phyloP scores from a whole-genome alignment of 2,329 filamentous ascomycete species.

The Aspergillus ochraceoroseus region DNA sequence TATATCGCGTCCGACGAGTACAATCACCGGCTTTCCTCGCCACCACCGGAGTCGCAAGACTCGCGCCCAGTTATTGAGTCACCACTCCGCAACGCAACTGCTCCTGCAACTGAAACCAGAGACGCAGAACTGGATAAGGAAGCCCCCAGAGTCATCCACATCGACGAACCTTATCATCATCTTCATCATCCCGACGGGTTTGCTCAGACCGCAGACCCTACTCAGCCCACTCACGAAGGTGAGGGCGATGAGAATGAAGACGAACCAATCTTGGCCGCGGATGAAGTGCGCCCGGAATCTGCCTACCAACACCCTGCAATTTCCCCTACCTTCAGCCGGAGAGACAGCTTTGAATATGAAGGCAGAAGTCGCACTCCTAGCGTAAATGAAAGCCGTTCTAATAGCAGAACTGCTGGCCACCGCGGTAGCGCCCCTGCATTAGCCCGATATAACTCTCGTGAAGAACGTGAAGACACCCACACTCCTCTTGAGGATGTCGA shows the following conservation, averaged over 20 bases:
- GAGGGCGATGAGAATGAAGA: slow-evolving; percentile 56
- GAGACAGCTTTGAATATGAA: slow-evolving; percentile 54
- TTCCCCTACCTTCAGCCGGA: slow-evolving; percentile 64
- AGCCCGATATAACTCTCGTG: slow-evolving; percentile 52
- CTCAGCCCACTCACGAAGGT: slow-evolving; percentile 46
- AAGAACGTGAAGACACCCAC: slow-evolving; percentile 49
- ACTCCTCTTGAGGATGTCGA: slow-evolving; percentile 81
- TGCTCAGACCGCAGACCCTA: slow-evolving; percentile 46
- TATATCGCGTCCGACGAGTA: slow-evolving; percentile 85
- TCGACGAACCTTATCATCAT: slow-evolving; percentile 59
- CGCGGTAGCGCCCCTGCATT: slow-evolving; percentile 54
- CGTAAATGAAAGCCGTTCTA: slow-evolving; percentile 57
- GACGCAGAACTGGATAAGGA: slow-evolving; percentile 16
- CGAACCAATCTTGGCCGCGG: slow-evolving; percentile 79
- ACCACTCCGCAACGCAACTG: slow-evolving; percentile 49
- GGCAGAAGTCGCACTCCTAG: slow-evolving; percentile 50
- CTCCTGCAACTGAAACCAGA: slow-evolving; percentile 46
- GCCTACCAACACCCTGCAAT: slow-evolving; percentile 74
- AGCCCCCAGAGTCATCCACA: slow-evolving; percentile 59
- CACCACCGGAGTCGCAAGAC: slow-evolving; percentile 45
- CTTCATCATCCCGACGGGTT: slow-evolving; percentile 47
- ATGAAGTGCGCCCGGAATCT: slow-evolving; percentile 69
- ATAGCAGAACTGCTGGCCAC: slow-evolving; percentile 60
- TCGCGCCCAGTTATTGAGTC: slow-evolving; percentile 49
- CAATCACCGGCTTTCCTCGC: slow-evolving; percentile 68